phyloP scores from a whole-genome alignment of 176 grass and related monocot species.

The Echinochloa phyllopogon region DNA sequence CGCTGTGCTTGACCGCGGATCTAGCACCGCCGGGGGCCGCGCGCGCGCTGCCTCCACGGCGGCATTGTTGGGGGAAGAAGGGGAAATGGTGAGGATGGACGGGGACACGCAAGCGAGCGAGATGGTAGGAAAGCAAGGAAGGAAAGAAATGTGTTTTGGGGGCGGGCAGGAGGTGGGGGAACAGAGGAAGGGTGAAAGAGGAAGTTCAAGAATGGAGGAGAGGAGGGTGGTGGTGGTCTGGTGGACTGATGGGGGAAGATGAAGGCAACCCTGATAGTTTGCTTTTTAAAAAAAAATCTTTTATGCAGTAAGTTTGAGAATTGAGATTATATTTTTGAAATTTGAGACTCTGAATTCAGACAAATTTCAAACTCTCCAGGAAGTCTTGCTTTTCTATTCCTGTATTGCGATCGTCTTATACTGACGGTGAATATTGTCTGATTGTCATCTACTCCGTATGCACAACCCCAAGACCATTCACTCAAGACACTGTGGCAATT shows the following conservation, averaged over 20 bases:
- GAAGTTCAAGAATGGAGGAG: not conserved
- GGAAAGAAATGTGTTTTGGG: slow-evolving; percentile 46
- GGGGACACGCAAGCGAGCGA: slow-evolving; percentile 43
- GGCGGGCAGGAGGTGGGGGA: not conserved
- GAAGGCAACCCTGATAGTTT: not conserved
- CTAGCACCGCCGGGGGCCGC: slow-evolving; percentile 41
- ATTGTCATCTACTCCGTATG: not conserved
- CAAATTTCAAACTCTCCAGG: not conserved
- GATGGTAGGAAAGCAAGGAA: slow-evolving; percentile 35
- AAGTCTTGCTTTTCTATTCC: not conserved
- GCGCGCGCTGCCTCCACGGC: slow-evolving; percentile 39
- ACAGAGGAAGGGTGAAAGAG: not conserved
- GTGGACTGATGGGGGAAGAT: not conserved
- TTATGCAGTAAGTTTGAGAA: not conserved
- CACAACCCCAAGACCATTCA: not conserved
- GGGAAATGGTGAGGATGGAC: slow-evolving; percentile 14
- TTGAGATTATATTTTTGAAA: not conserved
- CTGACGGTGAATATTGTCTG: not conserved
- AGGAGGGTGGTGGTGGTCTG: not conserved
- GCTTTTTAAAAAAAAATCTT: not conserved
- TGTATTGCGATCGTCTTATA: not conserved
- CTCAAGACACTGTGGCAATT: not conserved
- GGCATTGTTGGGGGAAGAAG: slow-evolving; percentile 34
- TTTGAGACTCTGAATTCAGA: not conserved
- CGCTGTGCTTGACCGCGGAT: slow-evolving; percentile 3